phyloP scores from a whole-genome alignment of 1,284 basidiomycete species.

The Neotropicomus parvogracilis region DNA sequence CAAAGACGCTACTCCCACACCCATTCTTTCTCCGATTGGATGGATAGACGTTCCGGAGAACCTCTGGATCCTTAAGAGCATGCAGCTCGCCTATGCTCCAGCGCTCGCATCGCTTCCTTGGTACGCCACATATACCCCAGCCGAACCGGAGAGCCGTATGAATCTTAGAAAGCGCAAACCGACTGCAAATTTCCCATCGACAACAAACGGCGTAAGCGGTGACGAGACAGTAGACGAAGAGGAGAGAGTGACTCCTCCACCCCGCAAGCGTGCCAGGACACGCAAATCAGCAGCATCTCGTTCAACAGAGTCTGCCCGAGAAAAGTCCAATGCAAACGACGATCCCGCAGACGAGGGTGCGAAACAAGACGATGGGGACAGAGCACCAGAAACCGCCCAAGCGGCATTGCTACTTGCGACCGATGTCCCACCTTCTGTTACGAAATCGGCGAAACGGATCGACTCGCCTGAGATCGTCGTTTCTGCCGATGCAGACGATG shows the following conservation, averaged over 20 bases:
- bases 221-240: conserved; percentile 33
- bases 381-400: neutral
- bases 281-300: conserved; percentile 24
- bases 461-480: conserved; percentile 15
- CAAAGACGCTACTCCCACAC: conserved; percentile 28
- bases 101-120: conserved; percentile 24
- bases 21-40: conserved; percentile 35
- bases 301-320: conserved; percentile 1
- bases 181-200: conserved; percentile 19
- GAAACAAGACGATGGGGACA: conserved; percentile 3
- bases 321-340: conserved; percentile 3
- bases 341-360: conserved; percentile 6
- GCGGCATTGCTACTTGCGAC: conserved; percentile 21
- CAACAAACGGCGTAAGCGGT: conserved; percentile 17
- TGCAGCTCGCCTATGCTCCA: conserved; percentile 29
- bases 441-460: conserved; percentile 22
- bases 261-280: conserved; percentile 31
- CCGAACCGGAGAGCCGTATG: conserved; percentile 33
- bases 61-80: conserved; percentile 34
- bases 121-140: conserved; percentile 31
- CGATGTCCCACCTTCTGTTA: conserved; percentile 11
- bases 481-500: conserved; percentile 9
- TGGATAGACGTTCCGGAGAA: conserved; percentile 34
- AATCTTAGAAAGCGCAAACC: conserved; percentile 32
- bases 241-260: conserved; percentile 28